Conservation (phyloP, 305 asterid genomes). For the Solanum chacoense region DNA sequence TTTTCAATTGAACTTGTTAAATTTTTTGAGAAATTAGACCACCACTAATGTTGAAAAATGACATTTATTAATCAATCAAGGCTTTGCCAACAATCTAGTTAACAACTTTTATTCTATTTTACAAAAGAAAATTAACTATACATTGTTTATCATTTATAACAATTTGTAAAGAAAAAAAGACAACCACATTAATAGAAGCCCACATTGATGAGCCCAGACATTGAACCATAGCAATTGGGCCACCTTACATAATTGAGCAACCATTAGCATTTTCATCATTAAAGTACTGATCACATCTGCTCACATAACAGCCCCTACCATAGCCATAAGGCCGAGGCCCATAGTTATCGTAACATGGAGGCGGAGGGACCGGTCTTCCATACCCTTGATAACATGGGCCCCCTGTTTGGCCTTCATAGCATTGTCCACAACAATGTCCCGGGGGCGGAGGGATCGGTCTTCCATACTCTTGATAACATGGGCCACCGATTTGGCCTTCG, state of each 20-base stretch:
- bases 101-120: background rate
- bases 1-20: background rate
- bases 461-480: conserved; percentile 32
- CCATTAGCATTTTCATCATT: conserved; percentile 39
- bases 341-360: conserved; percentile 18
- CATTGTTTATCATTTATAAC: background rate
- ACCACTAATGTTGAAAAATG: background rate
- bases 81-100: background rate
- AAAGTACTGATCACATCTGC: conserved; percentile 26
- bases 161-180: background rate
- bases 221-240: background rate
- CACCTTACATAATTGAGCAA: conserved; percentile 40
- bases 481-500: conserved; percentile 19
- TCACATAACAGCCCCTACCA: conserved; percentile 10
- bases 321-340: conserved; percentile 5
- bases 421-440: conserved; percentile 16
- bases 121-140: background rate
- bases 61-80: background rate
- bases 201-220: background rate
- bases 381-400: conserved; percentile 34
- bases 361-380: conserved; percentile 19
- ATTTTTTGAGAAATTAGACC: background rate
- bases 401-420: conserved; percentile 14
- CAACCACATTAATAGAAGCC: background rate
- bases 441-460: conserved; percentile 15